A percentile compares a stretch with the other conserved stretches of the same genome.
Evolutionary conservation across 2,329 filamentous ascomycete species (phyloP).

Genomic region (Albifimbria verrucaria): DNA sequence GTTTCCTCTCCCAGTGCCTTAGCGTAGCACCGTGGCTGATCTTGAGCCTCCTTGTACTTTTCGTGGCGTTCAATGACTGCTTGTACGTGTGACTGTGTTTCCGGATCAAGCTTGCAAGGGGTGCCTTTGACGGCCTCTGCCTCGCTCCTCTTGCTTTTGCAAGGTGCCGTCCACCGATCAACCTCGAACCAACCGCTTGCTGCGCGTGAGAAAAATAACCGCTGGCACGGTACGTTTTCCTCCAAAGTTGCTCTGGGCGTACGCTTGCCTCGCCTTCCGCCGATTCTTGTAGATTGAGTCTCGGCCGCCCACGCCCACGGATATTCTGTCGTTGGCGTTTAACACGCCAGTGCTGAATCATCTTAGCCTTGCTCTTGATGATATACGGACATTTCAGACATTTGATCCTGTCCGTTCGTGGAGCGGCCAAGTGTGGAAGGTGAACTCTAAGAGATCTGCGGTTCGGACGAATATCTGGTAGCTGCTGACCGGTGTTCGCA

Average conservation of each 20-base stretch:
- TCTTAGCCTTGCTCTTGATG: too few relatives aligned
- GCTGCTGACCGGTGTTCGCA: not conserved
- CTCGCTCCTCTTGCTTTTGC: too few relatives aligned
- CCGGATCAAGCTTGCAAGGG: not conserved
- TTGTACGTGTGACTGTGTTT: not conserved
- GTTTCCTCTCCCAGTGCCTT: too few relatives aligned
- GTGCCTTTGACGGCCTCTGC: not conserved
- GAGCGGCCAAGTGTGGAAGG: not conserved
- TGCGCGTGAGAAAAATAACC: too few relatives aligned
- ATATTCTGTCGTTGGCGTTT: not conserved
- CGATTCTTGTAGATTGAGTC: not conserved
- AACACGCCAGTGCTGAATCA: too few relatives aligned
- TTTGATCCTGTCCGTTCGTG: too few relatives aligned
- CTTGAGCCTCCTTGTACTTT: too few relatives aligned
- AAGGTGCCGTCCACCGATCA: too few relatives aligned
- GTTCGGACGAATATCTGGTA: not conserved
- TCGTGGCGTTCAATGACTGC: too few relatives aligned
- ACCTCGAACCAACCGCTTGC: too few relatives aligned
- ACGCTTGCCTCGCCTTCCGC: not conserved
- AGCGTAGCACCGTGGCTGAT: too few relatives aligned
- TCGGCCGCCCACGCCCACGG: not conserved
- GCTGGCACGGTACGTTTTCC: not conserved
- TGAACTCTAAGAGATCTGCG: not conserved
- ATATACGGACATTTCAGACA: too few relatives aligned
- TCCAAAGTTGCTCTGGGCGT: not conserved